phyloP scores from a whole-genome alignment of 257 asterid species.

The Salvia miltiorrhiza region DNA sequence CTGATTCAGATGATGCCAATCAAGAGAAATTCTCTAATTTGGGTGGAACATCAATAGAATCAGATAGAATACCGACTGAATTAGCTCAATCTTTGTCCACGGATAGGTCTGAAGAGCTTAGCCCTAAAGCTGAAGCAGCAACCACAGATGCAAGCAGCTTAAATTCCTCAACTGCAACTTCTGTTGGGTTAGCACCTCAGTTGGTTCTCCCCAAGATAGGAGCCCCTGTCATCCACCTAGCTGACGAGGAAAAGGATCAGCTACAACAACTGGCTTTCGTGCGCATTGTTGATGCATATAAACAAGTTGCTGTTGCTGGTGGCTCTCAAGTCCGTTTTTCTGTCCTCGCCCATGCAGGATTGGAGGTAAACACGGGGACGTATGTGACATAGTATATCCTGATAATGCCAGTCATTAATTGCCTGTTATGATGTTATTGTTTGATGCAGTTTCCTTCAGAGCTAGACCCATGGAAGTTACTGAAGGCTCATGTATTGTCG shows the following conservation, averaged over 20 bases:
- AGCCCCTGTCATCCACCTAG: constrained; percentile 73
- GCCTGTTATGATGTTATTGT: constrained; percentile 27
- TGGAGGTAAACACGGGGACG: constrained; percentile 57
- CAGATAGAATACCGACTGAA: constrained; percentile 43
- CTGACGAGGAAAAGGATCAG: constrained; percentile 74
- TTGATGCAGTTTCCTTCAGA: constrained; percentile 79
- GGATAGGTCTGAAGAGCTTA: constrained; percentile 90
- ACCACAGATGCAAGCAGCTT: constrained; percentile 51
- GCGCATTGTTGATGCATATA: constrained; percentile 88
- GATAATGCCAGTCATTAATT: constrained; percentile 21
- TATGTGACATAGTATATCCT: constrained; percentile 22
- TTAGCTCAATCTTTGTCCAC: constrained; percentile 60
- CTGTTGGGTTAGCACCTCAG: constrained; percentile 43
- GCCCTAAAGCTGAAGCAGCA: constrained; percentile 80
- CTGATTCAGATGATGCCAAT: constrained; percentile 54
- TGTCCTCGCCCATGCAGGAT: constrained; percentile 76
- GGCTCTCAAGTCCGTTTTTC: constrained; percentile 82
- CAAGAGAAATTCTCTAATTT: constrained; percentile 46
- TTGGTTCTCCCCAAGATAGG: constrained; percentile 86
- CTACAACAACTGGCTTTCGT: constrained; percentile 65
- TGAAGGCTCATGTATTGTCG: constrained; percentile 66
- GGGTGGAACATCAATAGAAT: constrained; percentile 45
- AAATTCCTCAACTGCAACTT: constrained; percentile 59
- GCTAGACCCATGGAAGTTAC: constrained; percentile 83
- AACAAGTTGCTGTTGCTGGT: constrained; percentile 74